Percentiles rank a stretch among this genome's conserved stretches.
These are phyloP conservation scores for Soucietia sequanensis DNA, from an alignment of 805 yeast genomes.

Conservation along the genomic window DNA sequence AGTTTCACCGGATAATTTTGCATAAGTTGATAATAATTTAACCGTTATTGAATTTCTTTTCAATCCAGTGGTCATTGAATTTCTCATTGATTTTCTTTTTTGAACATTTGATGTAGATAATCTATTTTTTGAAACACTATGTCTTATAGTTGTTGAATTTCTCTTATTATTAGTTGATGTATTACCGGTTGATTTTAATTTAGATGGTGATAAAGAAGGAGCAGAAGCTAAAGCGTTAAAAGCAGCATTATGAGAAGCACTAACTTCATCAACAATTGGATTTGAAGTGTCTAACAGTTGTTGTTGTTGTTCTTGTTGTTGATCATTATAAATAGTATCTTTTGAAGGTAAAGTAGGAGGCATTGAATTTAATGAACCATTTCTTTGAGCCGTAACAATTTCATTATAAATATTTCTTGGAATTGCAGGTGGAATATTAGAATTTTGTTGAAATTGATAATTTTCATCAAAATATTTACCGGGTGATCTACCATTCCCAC, in stretches of 20 bases:
- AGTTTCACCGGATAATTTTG: conserved; percentile 61
- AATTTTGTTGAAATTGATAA: conserved; percentile 4
- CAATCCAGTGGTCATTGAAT: conserved; percentile 46
- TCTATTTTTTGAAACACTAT: conserved; percentile 27
- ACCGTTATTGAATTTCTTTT: conserved; percentile 70
- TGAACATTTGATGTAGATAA: conserved; percentile 16
- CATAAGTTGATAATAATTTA: conserved; percentile 68
- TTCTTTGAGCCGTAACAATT: conserved; percentile 34
- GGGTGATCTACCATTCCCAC: conserved; percentile 1
- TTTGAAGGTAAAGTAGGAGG: conserved; percentile 45
- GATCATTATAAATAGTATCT: conserved; percentile 21
- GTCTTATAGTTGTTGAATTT: conserved; percentile 22
- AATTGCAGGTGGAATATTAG: conserved; percentile 30
- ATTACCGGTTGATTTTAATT: not conserved
- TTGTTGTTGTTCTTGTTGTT: conserved; percentile 1
- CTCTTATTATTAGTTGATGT: conserved; percentile 18
- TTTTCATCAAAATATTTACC: conserved; percentile 8
- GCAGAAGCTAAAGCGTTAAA: conserved; percentile 21
- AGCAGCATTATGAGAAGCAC: conserved; percentile 6
- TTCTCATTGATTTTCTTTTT: conserved; percentile 37
- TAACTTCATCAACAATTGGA: conserved; percentile 18
- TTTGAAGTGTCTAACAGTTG: too few relatives aligned
- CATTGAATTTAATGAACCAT: conserved; percentile 21
- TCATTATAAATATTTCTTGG: conserved; percentile 46
- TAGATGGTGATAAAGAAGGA: conserved; percentile 24